Evolutionary conservation across 192 early-diverging fungal genomes (phyloP).

Genomic region (Backusella australiensis): DNA sequence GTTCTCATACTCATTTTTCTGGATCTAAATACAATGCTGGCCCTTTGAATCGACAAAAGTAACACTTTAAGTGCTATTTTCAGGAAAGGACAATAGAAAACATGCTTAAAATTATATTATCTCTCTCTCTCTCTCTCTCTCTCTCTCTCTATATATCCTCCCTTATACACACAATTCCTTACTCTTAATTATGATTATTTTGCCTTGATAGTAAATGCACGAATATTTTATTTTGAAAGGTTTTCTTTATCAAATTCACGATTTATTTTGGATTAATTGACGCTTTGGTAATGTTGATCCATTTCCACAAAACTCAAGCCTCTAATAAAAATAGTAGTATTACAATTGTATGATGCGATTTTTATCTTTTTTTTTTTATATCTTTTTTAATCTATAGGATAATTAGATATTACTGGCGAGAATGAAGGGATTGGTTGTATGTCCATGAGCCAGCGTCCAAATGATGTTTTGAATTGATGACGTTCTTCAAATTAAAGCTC

Average conservation of each 20-base stretch:
- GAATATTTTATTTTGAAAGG: not conserved
- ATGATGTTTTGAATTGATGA: constrained; percentile 16
- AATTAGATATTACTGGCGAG: constrained; percentile 5
- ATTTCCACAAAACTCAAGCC: not conserved
- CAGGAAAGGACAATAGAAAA: no score
- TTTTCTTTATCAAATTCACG: not conserved
- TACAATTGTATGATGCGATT: not conserved
- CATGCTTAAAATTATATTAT: no score
- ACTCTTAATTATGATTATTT: no score
- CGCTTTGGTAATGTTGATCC: not conserved
- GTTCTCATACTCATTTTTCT: no score
- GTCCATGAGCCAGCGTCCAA: constrained; percentile 34
- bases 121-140: no score
- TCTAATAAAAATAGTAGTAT: not conserved
- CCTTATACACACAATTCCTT: no score
- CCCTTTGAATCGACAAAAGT: no score
- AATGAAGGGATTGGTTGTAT: constrained; percentile 32
- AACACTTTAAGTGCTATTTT: no score
- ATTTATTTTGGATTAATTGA: not conserved
- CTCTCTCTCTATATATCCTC: no score
- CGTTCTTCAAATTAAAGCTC: not conserved
- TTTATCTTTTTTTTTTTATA: not conserved
- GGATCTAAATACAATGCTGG: no score
- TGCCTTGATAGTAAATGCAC: no score
- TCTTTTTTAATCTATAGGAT: constrained; percentile 1